Percentiles rank a stretch among this genome's conserved stretches.
Conservation (phyloP, 2,329 filamentous ascomycete genomes). For the Coleophoma crateriformis region DNA sequence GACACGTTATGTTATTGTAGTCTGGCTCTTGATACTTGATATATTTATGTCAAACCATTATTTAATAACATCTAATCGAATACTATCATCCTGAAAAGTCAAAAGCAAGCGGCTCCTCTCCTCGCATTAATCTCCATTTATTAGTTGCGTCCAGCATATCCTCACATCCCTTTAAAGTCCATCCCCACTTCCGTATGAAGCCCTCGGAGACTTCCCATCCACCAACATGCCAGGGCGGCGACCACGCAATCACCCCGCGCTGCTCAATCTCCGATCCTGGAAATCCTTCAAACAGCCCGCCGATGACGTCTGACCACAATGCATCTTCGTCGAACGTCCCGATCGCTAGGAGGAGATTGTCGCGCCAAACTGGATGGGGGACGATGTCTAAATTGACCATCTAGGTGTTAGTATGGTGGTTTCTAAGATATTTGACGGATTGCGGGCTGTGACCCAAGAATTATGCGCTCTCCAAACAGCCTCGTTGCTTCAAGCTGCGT, state of each 20-base stretch:
- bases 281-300: conserved; percentile 10
- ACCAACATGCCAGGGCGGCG: conserved; percentile 7
- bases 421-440: too few species aligned
- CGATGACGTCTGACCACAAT: conserved; percentile 10
- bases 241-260: conserved; percentile 13
- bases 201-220: conserved; percentile 14
- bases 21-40: too few species aligned
- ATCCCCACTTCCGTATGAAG: conserved; percentile 12
- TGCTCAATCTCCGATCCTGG: conserved; percentile 2
- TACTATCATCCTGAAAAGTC: not conserved
- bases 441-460: too few species aligned
- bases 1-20: too few species aligned
- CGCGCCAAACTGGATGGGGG: conserved; percentile 8
- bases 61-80: too few species aligned
- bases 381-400: conserved; percentile 10
- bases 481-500: too few species aligned
- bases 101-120: conserved; percentile 7
- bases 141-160: conserved; percentile 13
- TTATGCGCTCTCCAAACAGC: too few species aligned
- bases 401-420: conserved; percentile 6
- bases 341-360: conserved; percentile 9
- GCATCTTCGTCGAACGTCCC: conserved; percentile 10
- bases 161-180: conserved; percentile 9
- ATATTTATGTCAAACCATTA: too few species aligned
- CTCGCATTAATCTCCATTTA: conserved; percentile 10